Percentiles rank a stretch among this genome's conserved stretches.
phyloP scores from a whole-genome alignment of 2,329 filamentous ascomycete species.

The Penicillium sp. region DNA sequence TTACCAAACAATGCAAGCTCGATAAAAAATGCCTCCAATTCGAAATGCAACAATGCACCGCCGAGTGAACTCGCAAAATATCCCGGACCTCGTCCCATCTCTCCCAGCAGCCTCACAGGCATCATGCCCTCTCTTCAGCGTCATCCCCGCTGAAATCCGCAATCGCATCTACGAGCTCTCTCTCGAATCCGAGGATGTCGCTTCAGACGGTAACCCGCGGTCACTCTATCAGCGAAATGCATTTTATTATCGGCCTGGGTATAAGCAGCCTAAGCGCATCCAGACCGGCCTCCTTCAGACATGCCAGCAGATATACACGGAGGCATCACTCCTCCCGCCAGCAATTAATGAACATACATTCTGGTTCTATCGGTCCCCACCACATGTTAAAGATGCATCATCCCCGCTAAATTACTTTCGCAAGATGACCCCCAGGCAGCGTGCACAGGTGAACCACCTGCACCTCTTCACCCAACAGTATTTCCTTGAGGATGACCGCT shows the following conservation, averaged over 20 bases:
- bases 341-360: conserved; percentile 34
- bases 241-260: conserved; percentile 34
- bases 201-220: background rate
- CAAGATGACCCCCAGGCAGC: conserved; percentile 26
- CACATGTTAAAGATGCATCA: conserved; percentile 17
- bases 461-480: conserved; percentile 34
- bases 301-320: conserved; percentile 44
- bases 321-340: conserved; percentile 42
- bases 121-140: conserved; percentile 8
- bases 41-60: background rate
- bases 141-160: conserved; percentile 10
- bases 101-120: conserved; percentile 1
- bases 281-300: conserved; percentile 40
- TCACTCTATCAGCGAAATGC: conserved; percentile 24
- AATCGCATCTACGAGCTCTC: conserved; percentile 11
- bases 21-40: background rate
- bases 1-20: no score
- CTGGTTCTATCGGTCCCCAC: conserved; percentile 30
- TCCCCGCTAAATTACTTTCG: conserved; percentile 19
- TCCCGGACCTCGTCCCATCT: conserved; percentile 3
- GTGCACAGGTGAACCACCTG: conserved; percentile 20
- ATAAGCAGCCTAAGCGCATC: conserved; percentile 34
- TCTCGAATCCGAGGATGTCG: conserved; percentile 8
- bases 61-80: background rate
- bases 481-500: conserved; percentile 24